These are phyloP conservation scores for Allantophomopsis lycopodina DNA, from an alignment of 2,329 filamentous ascomycete genomes.

Conservation along the genomic window DNA sequence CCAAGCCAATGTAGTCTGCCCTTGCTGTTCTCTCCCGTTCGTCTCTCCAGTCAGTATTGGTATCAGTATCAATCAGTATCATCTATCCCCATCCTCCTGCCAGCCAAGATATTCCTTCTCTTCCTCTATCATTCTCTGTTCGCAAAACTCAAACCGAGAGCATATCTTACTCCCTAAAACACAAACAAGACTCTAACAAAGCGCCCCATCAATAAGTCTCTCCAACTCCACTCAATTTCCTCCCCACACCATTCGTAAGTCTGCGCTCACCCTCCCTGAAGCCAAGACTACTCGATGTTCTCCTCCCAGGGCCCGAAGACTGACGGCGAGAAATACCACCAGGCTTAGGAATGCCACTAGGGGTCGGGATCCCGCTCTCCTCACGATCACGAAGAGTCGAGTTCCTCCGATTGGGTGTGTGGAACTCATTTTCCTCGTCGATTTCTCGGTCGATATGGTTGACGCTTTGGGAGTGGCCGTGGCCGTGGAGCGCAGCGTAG, in stretches of 20 bases:
- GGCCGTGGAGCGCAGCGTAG: constrained; percentile 13
- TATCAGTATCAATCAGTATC: too few species aligned
- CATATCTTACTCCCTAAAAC: too few species aligned
- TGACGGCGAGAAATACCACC: constrained; percentile 32
- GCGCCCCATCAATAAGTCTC: constrained; percentile 34
- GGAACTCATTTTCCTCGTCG: constrained; percentile 13
- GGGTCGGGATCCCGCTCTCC: constrained; percentile 14
- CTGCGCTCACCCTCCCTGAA: constrained; percentile 9
- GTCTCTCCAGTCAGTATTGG: too few species aligned
- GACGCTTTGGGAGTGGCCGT: constrained; percentile 20
- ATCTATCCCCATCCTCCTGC: too few species aligned
- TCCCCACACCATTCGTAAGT: constrained; percentile 16
- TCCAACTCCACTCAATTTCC: constrained; percentile 37
- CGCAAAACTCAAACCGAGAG: too few species aligned
- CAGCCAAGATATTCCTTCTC: too few species aligned
- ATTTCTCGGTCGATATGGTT: constrained; percentile 17
- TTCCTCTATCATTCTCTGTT: too few species aligned
- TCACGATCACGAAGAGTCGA: constrained; percentile 25
- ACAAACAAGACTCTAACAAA: too few species aligned
- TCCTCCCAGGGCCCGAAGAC: constrained; percentile 19
- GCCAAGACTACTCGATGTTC: constrained; percentile 14
- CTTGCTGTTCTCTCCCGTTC: too few species aligned
- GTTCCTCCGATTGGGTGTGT: constrained; percentile 29
- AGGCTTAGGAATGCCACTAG: constrained; percentile 32
- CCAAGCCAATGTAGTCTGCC: too few species aligned